These are phyloP conservation scores for Cryphonectria nitschkei DNA, from an alignment of 2,329 filamentous ascomycete species.

Conservation along the genomic window DNA sequence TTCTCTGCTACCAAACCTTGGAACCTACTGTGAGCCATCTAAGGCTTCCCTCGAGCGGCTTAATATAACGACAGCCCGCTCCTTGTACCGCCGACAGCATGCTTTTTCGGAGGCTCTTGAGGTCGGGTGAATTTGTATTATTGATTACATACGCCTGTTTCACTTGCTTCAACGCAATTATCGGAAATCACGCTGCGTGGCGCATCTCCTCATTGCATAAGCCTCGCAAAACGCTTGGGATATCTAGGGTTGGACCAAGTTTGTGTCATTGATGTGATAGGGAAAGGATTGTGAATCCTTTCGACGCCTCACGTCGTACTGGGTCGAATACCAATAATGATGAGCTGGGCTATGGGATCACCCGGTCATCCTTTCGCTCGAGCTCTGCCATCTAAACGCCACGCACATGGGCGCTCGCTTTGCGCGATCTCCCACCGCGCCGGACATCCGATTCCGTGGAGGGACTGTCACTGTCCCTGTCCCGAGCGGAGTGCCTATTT, in stretches of 20 bases:
- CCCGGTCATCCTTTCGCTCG: not conserved
- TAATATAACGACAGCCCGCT: not conserved
- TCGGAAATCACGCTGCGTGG: not conserved
- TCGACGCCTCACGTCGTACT: not conserved
- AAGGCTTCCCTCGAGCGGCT: too few relatives aligned
- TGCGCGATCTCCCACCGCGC: constrained; percentile 23
- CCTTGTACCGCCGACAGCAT: not conserved
- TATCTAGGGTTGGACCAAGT: not conserved
- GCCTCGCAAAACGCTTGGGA: not conserved
- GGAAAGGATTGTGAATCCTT: not conserved
- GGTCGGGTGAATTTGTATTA: not conserved
- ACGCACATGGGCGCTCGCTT: constrained; percentile 16
- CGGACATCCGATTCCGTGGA: constrained; percentile 12
- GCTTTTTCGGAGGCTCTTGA: not conserved
- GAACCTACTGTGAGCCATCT: not conserved
- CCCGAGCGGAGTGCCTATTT: not conserved
- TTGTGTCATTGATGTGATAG: not conserved
- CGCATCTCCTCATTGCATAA: not conserved
- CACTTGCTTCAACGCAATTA: not conserved
- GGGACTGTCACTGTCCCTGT: not conserved
- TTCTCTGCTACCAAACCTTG: not conserved
- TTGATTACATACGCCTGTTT: not conserved
- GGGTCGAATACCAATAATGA: too few relatives aligned
- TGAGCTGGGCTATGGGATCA: not conserved
- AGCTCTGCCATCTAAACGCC: not conserved